A percentile compares a stretch with the other conserved stretches of the same genome.
Evolutionary conservation across 2,329 filamentous ascomycete genomes (phyloP).

Genomic region (Cryphonectria carpinicola): DNA sequence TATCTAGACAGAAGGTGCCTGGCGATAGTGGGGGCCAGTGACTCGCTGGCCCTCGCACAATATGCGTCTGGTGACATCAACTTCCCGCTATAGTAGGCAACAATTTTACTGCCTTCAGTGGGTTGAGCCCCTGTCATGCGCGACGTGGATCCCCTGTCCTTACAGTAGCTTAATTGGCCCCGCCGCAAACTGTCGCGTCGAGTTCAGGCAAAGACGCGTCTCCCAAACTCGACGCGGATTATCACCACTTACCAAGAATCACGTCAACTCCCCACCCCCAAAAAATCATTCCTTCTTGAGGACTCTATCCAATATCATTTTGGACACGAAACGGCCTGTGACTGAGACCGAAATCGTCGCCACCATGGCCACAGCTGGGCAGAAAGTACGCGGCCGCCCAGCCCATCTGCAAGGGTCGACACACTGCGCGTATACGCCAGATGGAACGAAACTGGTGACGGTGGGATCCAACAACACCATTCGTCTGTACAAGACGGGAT

Average conservation of each 20-base stretch:
- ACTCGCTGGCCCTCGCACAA: too few species aligned
- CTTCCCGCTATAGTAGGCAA: background rate
- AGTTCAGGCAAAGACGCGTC: conserved; percentile 24
- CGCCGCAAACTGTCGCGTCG: conserved; percentile 19
- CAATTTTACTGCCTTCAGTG: background rate
- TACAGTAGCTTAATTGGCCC: conserved; percentile 26
- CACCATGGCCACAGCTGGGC: conserved; percentile 46
- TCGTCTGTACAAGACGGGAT: conserved; percentile 88
- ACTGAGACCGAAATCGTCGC: background rate
- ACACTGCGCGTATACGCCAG: conserved; percentile 84
- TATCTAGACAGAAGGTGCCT: too few species aligned
- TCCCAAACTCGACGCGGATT: conserved; percentile 8
- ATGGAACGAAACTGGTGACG: conserved; percentile 85
- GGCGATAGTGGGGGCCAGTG: too few species aligned
- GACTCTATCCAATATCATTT: background rate
- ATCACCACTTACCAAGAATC: background rate
- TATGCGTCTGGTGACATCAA: background rate
- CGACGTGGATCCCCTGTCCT: conserved; percentile 20
- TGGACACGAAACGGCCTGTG: background rate
- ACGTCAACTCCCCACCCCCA: background rate
- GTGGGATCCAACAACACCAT: conserved; percentile 93
- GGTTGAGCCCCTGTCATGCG: background rate
- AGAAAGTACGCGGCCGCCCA: conserved; percentile 65
- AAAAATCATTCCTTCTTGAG: background rate
- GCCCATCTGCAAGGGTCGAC: conserved; percentile 85